Evolutionary conservation across 768 basidiomycete genomes (phyloP).

Genomic region (Leucocoprinus sp.): DNA sequence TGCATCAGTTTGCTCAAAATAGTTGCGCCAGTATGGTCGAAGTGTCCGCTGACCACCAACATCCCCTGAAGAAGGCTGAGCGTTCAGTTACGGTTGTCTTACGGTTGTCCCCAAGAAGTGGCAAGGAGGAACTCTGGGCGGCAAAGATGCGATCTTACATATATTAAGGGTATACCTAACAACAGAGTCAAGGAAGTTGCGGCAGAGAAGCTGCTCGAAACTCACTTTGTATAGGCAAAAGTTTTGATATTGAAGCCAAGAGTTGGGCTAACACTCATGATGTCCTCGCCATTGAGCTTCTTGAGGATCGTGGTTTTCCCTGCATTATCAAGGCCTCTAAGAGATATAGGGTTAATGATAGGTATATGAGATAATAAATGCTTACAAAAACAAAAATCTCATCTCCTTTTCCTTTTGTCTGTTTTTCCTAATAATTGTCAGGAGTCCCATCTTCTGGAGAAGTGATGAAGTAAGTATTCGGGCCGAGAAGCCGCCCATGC

Average conservation of each 20-base stretch:
- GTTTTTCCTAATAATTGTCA: conserved; percentile 96
- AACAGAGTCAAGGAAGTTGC: conserved; percentile 13
- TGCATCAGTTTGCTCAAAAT: conserved; percentile 98
- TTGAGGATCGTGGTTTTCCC: conserved; percentile 98
- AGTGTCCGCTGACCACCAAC: conserved; percentile 95
- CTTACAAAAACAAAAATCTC: conserved; percentile 88
- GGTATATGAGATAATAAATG: conserved; percentile 3
- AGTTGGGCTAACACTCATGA: conserved; percentile 82
- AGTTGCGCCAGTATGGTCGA: conserved; percentile 97
- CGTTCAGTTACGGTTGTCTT: conserved; percentile 11
- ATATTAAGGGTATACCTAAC: conserved; percentile 72
- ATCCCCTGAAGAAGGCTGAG: conserved; percentile 61
- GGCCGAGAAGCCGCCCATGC: conserved; percentile 1
- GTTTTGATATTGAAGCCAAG: conserved; percentile 99
- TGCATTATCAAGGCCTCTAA: conserved; percentile 93
- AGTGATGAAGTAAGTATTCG: background rate
- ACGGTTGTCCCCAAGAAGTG: conserved; percentile 13
- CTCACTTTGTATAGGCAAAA: conserved; percentile 80
- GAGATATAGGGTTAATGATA: too few relatives aligned
- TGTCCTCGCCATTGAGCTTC: conserved; percentile 89
- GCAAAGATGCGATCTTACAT: conserved; percentile 37
- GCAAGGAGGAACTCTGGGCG: background rate
- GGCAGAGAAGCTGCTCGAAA: conserved; percentile 15
- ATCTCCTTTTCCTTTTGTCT: conserved; percentile 94
- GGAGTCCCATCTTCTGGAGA: conserved; percentile 65